Evolutionary conservation across 106 monocot genomes (phyloP).

Genomic region (Triglochin maritima): DNA sequence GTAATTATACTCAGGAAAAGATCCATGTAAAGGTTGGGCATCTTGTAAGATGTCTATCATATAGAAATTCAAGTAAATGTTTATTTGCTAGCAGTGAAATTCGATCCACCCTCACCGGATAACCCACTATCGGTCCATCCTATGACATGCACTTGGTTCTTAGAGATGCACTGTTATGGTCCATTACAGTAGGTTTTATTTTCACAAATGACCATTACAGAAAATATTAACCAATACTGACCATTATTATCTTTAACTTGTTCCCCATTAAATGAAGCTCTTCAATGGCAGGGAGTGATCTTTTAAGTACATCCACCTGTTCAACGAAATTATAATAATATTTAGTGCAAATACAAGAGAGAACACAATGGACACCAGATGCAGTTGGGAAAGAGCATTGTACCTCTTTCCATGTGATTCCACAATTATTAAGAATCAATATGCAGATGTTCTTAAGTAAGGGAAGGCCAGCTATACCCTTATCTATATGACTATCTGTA

Average conservation of each 20-base stretch:
- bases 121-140: too few relatives aligned
- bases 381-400: neutral
- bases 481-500: constrained; percentile 50
- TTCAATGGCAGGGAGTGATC: constrained; percentile 44
- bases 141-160: too few relatives aligned
- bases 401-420: constrained; percentile 77
- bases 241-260: constrained; percentile 40
- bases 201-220: too few relatives aligned
- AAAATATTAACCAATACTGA: neutral
- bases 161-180: too few relatives aligned
- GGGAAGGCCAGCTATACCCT: constrained; percentile 30
- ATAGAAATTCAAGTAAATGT: too few relatives aligned
- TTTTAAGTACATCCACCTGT: constrained; percentile 77
- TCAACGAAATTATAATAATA: constrained; percentile 18
- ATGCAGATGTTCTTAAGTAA: constrained; percentile 41
- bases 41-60: too few relatives aligned
- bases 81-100: too few relatives aligned
- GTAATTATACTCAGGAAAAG: too few relatives aligned
- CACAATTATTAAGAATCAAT: constrained; percentile 85
- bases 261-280: constrained; percentile 90
- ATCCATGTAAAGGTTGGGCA: too few relatives aligned
- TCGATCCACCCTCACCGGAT: too few relatives aligned
- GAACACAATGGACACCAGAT: neutral
- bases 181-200: too few relatives aligned
- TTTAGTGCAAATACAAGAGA: neutral